Conservation (phyloP, 202 grass and related monocot genomes). For the Setaria italica region DNA sequence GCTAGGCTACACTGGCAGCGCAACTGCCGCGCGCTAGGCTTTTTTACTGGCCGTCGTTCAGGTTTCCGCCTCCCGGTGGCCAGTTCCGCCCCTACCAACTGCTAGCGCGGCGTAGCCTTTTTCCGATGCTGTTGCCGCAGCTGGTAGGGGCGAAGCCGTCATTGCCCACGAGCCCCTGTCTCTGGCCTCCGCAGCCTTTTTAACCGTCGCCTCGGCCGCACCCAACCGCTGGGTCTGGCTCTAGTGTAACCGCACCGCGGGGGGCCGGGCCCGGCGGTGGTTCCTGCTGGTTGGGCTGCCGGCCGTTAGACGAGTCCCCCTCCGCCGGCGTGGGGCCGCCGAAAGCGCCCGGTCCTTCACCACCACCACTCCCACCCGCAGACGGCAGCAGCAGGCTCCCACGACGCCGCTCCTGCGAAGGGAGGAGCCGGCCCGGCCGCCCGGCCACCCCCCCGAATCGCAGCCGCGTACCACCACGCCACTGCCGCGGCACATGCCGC, state of each 20-base stretch:
- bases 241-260: background rate
- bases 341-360: slow-evolving; percentile 54
- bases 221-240: slow-evolving; percentile 36
- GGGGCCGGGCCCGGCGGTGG: slow-evolving; percentile 28
- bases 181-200: slow-evolving; percentile 14
- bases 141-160: slow-evolving; percentile 43
- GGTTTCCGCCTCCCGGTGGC: background rate
- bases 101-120: slow-evolving; percentile 46
- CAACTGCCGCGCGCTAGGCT: slow-evolving; percentile 10
- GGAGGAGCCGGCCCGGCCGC: background rate
- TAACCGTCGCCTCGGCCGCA: slow-evolving; percentile 48
- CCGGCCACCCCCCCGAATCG: background rate
- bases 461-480: background rate
- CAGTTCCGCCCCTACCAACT: slow-evolving; percentile 32
- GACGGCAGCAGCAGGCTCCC: background rate
- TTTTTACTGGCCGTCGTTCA: background rate
- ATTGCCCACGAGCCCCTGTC: background rate
- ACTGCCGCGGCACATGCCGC: background rate
- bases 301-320: slow-evolving; percentile 54
- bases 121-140: slow-evolving; percentile 31
- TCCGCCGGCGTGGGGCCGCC: slow-evolving; percentile 29
- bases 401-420: slow-evolving; percentile 5
- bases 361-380: slow-evolving; percentile 26
- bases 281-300: slow-evolving; percentile 35
- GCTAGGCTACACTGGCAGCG: background rate